phyloP scores from a whole-genome alignment of 352 stramenopile species.

The Phytophthora quininea region DNA sequence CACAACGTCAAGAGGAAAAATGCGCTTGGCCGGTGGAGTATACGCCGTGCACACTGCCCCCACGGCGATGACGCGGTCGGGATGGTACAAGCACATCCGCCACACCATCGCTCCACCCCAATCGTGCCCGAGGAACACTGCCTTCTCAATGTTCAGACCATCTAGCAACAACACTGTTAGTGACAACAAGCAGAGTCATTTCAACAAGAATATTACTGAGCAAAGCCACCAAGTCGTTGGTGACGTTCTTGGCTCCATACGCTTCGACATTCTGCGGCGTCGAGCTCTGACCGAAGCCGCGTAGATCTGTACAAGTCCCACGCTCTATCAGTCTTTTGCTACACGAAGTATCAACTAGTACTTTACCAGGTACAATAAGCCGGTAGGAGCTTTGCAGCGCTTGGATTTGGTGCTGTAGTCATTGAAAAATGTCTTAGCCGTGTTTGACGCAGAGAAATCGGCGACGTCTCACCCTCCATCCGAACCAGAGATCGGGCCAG shows the following conservation, averaged over 20 bases:
- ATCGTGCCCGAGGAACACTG: constrained; percentile 77
- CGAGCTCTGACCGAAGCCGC: constrained; percentile 67
- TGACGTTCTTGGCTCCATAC: constrained; percentile 72
- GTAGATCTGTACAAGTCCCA: constrained; percentile 42
- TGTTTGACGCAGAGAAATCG: too few species aligned
- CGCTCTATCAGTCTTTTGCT: neutral
- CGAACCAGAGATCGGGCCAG: constrained; percentile 79
- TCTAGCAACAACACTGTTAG: constrained; percentile 35
- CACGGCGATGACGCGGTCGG: constrained; percentile 58
- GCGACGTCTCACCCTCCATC: constrained; percentile 40
- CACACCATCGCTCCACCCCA: constrained; percentile 73
- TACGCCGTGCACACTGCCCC: constrained; percentile 76
- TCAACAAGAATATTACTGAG: constrained; percentile 34
- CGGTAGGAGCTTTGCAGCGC: constrained; percentile 51
- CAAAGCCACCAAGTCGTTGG: constrained; percentile 52
- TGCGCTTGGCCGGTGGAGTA: constrained; percentile 44
- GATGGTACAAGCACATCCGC: constrained; percentile 75
- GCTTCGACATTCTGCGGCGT: constrained; percentile 45
- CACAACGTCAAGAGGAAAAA: constrained; percentile 47
- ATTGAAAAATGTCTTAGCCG: too few species aligned
- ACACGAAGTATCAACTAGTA: constrained; percentile 4
- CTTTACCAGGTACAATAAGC: constrained; percentile 56
- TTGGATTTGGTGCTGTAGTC: constrained; percentile 57
- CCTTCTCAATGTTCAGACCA: constrained; percentile 63
- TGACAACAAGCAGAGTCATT: neutral